Evolutionary conservation across 805 yeast genomes (phyloP), one percentile per base, ranked within the genome.

Genomic region (Peterozyma xylosa): DNA sequence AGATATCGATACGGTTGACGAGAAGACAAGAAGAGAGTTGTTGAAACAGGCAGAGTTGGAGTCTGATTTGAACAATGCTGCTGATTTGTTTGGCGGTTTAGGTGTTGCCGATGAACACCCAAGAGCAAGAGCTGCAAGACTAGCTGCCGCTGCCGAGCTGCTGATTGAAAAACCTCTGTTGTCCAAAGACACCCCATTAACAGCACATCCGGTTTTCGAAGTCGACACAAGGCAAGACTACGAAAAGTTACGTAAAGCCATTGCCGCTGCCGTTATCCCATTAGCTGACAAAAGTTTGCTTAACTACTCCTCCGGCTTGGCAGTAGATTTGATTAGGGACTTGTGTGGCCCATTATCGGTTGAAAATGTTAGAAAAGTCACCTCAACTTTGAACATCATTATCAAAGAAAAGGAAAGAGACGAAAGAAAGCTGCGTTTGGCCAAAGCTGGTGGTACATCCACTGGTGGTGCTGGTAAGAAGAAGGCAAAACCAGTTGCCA

Each of bases 391-490:
- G 58, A 86, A 79, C 53, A 91, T 90, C 4, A 62, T 82, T 45
- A 70, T 84, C 49, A 89, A 84, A 56, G 95, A 89, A 45, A 91
- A 91, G 68, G 88, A 82, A 63, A 83, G 82, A 60, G 84, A 83
- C 44, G 98, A 91, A 68, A 86, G 97, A 71, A 86, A 78, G 56
- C 88, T 86, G 21, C 80, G 96, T 63, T 68, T 86, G 56, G 77
- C 84, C 54, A 83, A 81, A 60, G 73, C 86, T 44, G 91, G 93
- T 49, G 93, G 91, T 51, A 85, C 95, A 27, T 78, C 91, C 35
- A 77, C 87, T 18, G 95, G 95, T 55, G 96, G 96, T 60, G 93
- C 95, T 34, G 95, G 96, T 66, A 89, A 90, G 76, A 84, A 85
- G 78, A 91, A 90, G 78, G 96, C 88, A 46, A 84, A 85, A 65